phyloP scores from a whole-genome alignment of 1,284 basidiomycete species.

The Volvariella volvacea region DNA sequence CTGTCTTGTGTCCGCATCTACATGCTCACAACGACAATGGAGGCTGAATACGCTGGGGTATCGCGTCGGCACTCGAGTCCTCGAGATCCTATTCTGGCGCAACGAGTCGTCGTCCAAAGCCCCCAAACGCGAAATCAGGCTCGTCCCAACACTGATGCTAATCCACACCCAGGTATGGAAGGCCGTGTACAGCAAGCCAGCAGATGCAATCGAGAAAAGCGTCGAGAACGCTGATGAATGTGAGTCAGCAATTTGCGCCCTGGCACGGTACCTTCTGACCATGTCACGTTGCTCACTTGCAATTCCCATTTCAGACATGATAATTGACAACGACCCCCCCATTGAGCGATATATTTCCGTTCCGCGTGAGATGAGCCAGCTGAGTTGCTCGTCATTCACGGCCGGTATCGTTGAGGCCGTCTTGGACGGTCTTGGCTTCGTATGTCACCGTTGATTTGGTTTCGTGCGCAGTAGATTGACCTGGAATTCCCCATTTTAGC shows the following conservation, averaged over 20 bases:
- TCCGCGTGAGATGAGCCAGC: slow-evolving; percentile 88
- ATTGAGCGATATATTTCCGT: slow-evolving; percentile 90
- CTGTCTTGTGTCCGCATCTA: slow-evolving; percentile 6
- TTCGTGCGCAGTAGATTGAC: neutral
- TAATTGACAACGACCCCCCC: slow-evolving; percentile 93
- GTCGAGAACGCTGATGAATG: slow-evolving; percentile 97
- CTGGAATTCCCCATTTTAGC: slow-evolving; percentile 43
- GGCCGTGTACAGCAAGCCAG: slow-evolving; percentile 87
- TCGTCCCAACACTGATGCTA: slow-evolving; percentile 85
- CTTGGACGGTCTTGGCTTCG: slow-evolving; percentile 91
- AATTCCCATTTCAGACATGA: slow-evolving; percentile 74
- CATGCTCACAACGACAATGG: slow-evolving; percentile 8
- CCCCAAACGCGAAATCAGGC: slow-evolving; percentile 83
- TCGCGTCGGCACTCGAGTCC: slow-evolving; percentile 77
- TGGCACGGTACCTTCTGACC: neutral
- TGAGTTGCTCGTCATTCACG: slow-evolving; percentile 94
- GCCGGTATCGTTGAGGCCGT: slow-evolving; percentile 98
- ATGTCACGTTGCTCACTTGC: slow-evolving; percentile 1
- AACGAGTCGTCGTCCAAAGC: slow-evolving; percentile 66
- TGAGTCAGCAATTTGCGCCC: slow-evolving; percentile 21
- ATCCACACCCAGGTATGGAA: slow-evolving; percentile 94
- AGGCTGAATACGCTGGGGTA: slow-evolving; percentile 89
- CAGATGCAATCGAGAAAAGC: slow-evolving; percentile 92
- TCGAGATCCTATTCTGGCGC: slow-evolving; percentile 74
- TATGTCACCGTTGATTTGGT: slow-evolving; percentile 39